Percentiles rank a stretch among this genome's conserved stretches.
Conservation (phyloP, 2,329 filamentous ascomycete species). For the Ophiostoma perfectum region DNA sequence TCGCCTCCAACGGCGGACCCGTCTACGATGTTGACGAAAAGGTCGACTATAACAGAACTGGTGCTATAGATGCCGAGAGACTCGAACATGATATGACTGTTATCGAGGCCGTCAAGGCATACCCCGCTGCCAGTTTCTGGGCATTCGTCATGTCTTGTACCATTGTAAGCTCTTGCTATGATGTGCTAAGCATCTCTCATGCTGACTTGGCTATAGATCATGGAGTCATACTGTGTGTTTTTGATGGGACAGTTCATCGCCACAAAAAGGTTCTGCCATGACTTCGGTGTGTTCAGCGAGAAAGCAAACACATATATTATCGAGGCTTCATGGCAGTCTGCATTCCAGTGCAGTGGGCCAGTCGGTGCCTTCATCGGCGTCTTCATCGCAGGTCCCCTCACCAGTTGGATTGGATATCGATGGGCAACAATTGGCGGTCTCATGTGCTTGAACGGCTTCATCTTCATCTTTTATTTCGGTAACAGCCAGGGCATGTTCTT, state of each 20-base stretch:
- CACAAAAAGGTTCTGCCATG: constrained; percentile 40
- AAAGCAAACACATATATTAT: constrained; percentile 37
- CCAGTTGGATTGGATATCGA: constrained; percentile 54
- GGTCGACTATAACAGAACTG: constrained; percentile 31
- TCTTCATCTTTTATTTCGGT: constrained; percentile 48
- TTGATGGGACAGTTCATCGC: constrained; percentile 56
- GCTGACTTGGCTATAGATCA: constrained; percentile 35
- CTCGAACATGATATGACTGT: constrained; percentile 35
- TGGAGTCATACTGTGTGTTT: constrained; percentile 61
- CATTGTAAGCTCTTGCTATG: constrained; percentile 35
- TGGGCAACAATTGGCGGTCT: constrained; percentile 52
- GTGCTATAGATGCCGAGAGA: constrained; percentile 53
- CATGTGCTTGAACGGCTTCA: constrained; percentile 53
- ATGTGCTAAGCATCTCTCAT: background rate
- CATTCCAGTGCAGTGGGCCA: constrained; percentile 50
- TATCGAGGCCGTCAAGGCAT: constrained; percentile 33
- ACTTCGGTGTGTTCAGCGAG: constrained; percentile 42
- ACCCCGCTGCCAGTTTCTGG: constrained; percentile 38
- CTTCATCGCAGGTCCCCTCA: constrained; percentile 55
- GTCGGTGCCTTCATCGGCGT: constrained; percentile 57
- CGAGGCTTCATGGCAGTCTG: constrained; percentile 51
- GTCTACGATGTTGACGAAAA: constrained; percentile 4
- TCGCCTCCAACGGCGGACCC: background rate
- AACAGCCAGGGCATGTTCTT: constrained; percentile 43
- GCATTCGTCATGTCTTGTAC: constrained; percentile 38